phyloP scores from a whole-genome alignment of 2,329 filamentous ascomycete genomes.

The Venturia aucupariae region DNA sequence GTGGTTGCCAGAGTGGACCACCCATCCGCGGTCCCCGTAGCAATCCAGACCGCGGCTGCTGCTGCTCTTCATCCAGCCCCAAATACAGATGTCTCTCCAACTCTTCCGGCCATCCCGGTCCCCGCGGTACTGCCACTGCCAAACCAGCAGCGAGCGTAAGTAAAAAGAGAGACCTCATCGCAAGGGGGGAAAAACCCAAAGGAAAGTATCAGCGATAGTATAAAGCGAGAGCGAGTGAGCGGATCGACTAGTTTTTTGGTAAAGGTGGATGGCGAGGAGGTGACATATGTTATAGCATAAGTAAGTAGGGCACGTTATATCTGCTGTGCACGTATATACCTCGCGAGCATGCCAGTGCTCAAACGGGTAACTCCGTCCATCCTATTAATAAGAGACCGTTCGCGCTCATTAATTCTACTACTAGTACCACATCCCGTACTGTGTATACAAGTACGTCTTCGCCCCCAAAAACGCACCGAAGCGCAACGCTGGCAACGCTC shows the following conservation, averaged over 20 bases:
- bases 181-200: not conserved
- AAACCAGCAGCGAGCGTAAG: not conserved
- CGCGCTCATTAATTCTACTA: not conserved
- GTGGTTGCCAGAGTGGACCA: constrained; percentile 1
- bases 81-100: not conserved
- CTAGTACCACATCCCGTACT: not conserved
- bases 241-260: not conserved
- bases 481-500: not conserved
- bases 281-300: not conserved
- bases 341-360: not conserved
- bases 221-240: not conserved
- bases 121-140: not conserved
- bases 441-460: not conserved
- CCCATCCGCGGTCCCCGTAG: not conserved
- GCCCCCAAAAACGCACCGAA: not conserved
- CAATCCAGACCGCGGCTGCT: not conserved
- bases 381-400: not conserved
- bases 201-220: no score
- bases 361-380: not conserved
- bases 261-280: not conserved
- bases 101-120: not conserved
- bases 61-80: not conserved
- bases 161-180: constrained; percentile 5
- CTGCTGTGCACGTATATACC: not conserved
- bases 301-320: not conserved